phyloP scores from a whole-genome alignment of 176 grass and related monocot species.

The Aegilops bicornis region DNA sequence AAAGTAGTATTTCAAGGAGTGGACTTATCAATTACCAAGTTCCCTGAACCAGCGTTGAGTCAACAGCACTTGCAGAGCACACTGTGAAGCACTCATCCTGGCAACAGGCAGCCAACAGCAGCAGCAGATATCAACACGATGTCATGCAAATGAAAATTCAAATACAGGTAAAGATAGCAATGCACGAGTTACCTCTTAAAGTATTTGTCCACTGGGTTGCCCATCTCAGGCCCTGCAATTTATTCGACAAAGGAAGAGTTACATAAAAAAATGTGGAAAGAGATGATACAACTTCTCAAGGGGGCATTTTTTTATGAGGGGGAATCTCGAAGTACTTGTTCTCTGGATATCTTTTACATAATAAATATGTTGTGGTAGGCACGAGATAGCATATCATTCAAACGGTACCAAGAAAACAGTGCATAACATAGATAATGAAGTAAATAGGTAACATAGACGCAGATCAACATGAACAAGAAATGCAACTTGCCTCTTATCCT shows the following conservation, averaged over 20 bases:
- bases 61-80: neutral
- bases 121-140: neutral
- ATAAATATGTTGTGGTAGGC: neutral
- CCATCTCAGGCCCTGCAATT: neutral
- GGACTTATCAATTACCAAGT: conserved; percentile 5
- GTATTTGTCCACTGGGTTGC: neutral
- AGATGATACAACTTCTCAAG: neutral
- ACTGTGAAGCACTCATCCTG: conserved; percentile 3
- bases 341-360: neutral
- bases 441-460: neutral
- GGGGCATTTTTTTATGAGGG: neutral
- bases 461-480: neutral
- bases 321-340: neutral
- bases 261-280: neutral
- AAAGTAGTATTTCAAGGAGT: neutral
- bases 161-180: neutral
- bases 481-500: neutral
- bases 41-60: neutral
- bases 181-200: neutral
- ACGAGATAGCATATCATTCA: neutral
- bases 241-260: neutral
- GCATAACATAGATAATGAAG: neutral
- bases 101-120: neutral
- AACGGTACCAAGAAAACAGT: neutral
- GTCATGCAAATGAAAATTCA: neutral